Conservation (phyloP, 2,329 filamentous ascomycete species). For the Reticulascus tulasneorum region DNA sequence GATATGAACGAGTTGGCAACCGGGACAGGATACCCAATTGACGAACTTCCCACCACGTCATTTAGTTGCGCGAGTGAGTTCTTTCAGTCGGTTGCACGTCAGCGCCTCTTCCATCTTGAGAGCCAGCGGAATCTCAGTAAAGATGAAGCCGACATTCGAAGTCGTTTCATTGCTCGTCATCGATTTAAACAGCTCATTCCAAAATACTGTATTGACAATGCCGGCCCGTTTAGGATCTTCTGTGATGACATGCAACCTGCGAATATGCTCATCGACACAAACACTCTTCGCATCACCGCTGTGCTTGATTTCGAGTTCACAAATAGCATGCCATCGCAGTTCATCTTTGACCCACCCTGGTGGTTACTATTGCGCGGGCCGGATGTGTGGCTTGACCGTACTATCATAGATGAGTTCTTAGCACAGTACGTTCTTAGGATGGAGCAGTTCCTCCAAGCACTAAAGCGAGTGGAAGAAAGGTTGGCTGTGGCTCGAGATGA, state of each 20-base stretch:
- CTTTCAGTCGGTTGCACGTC: constrained; percentile 15
- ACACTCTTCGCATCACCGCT: constrained; percentile 29
- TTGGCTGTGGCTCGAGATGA: background rate
- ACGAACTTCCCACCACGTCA: constrained; percentile 22
- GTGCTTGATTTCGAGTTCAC: constrained; percentile 37
- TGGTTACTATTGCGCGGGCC: constrained; percentile 30
- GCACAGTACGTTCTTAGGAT: constrained; percentile 25
- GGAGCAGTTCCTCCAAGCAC: constrained; percentile 30
- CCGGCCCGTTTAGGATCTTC: constrained; percentile 32
- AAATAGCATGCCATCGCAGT: constrained; percentile 35
- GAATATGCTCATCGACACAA: constrained; percentile 34
- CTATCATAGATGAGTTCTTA: constrained; percentile 17
- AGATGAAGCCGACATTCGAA: constrained; percentile 20
- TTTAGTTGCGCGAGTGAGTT: constrained; percentile 19
- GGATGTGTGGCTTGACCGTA: constrained; percentile 18
- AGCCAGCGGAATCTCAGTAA: constrained; percentile 27
- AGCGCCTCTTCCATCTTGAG: constrained; percentile 22
- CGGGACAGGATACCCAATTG: constrained; percentile 24
- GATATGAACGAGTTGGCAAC: constrained; percentile 34
- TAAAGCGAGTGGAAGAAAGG: constrained; percentile 23
- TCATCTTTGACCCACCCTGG: constrained; percentile 32
- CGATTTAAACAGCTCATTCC: constrained; percentile 26
- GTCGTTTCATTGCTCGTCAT: constrained; percentile 27
- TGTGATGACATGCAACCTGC: constrained; percentile 33
- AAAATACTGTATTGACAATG: constrained; percentile 22